These are phyloP conservation scores for Paramecium biaurelia DNA, from an alignment of 73 alveolate genomes.

Conservation along the genomic window DNA sequence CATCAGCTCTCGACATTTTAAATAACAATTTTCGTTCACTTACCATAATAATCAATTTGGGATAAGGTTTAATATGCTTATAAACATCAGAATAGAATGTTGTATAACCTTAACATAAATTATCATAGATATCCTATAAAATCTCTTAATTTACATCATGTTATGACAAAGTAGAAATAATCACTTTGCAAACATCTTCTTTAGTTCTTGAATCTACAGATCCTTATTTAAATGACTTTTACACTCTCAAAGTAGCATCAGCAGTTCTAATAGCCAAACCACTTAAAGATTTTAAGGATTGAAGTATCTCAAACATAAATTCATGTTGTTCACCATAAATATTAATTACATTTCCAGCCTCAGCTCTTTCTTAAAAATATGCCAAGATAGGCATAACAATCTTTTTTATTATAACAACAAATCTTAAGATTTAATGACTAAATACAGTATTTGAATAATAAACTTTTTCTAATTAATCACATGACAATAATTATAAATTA, in stretches of 20 bases:
- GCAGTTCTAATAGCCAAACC: constrained; percentile 32
- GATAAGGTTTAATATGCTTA: not conserved
- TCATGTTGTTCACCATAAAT: constrained; percentile 28
- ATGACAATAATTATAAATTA: not conserved
- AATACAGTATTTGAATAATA: constrained; percentile 21
- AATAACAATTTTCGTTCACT: constrained; percentile 19
- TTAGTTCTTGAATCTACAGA: not conserved
- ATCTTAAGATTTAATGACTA: constrained; percentile 3
- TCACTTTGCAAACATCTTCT: constrained; percentile 12
- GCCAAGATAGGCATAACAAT: not conserved
- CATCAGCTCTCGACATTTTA: constrained; percentile 40
- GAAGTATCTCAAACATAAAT: constrained; percentile 25
- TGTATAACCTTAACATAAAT: not conserved
- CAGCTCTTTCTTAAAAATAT: not conserved
- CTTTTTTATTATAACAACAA: not conserved
- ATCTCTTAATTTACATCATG: constrained; percentile 15
- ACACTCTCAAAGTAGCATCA: not conserved
- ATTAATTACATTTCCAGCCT: constrained; percentile 32
- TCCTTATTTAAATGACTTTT: not conserved
- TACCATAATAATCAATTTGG: constrained; percentile 30
- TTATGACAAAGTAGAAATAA: not conserved
- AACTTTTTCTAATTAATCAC: not conserved
- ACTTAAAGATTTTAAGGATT: not conserved
- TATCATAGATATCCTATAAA: not conserved
- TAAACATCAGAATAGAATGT: not conserved